Conservation (phyloP, 23 red algal genomes). For the Gracilaria domingensis region DNA sequence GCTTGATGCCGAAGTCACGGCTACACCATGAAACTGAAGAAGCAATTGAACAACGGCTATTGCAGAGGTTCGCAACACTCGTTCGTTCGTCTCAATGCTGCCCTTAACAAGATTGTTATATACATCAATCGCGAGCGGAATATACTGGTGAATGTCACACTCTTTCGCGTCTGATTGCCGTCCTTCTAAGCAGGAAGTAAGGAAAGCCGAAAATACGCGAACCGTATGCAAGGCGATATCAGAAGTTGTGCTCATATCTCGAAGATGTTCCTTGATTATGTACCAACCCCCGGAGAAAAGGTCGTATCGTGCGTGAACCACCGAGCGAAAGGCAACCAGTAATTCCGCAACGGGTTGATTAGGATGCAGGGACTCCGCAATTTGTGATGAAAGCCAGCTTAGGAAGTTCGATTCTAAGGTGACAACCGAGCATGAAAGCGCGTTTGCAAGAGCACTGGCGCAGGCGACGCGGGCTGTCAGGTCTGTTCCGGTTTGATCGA, state of each 20-base stretch:
- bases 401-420: conserved; percentile 15
- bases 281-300: conserved; percentile 8
- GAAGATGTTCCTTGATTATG: not conserved
- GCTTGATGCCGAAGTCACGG: not conserved
- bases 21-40: conserved; percentile 5
- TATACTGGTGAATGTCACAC: not conserved
- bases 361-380: not conserved
- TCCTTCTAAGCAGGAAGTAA: not conserved
- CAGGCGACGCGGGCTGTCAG: conserved; percentile 21
- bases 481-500: conserved; percentile 36
- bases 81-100: not conserved
- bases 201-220: conserved; percentile 15
- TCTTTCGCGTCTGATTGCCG: not conserved
- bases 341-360: conserved; percentile 25
- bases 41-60: not conserved
- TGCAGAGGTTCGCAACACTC: conserved; percentile 13
- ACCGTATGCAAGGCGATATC: not conserved
- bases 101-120: conserved; percentile 3
- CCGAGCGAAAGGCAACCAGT: conserved; percentile 20
- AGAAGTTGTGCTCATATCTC: not conserved
- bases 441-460: conserved; percentile 32
- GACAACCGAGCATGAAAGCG: not conserved
- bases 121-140: conserved; percentile 3
- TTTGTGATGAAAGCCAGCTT: not conserved
- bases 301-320: conserved; percentile 5